Evolutionary conservation across 2,329 filamentous ascomycete genomes (phyloP), one percentile per base, ranked within the genome.

Genomic region (Botrytis pseudocinerea): DNA sequence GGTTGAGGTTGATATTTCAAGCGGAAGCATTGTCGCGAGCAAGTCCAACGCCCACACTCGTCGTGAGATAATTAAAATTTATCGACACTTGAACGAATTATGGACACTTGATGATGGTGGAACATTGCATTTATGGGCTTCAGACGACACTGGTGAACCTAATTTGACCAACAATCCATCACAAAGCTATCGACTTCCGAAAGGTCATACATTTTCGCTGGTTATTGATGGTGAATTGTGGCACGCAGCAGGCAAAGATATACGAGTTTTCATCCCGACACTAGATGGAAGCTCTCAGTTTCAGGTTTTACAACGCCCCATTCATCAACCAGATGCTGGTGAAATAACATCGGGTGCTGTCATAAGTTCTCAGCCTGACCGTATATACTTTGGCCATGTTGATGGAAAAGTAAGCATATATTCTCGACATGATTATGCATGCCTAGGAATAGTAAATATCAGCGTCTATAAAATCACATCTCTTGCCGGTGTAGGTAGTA

Each of bases 331-430:
- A 25, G 90, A 90, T 72, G 91, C 92, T 16, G 95, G 95, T 22
- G 95, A 98, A 75, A 90, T 99, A 22, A 97, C 93, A 1, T 93
- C 93, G 0, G 95, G 94, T 8, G 89, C 95, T 3, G 87, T 91
- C 70, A 86, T 97, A 46, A 91, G 89, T 69, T 90, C 91, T 38
- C 89, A 95, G 63, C 90, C 92, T 0, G 92, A 93, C 72, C 90
- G 91, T 75, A 91, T 97, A 1, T 97, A 94, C 81, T 92, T 99
- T 77, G 96, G 96, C 1, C 96, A 99, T 80, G 90, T 89, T 20
- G 96, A 99, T 81, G 96, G 96, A 65, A 98, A 98, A 81, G 90
- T 99, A 72, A 96, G 93, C 74, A 90, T 98, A n/a, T 98, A 97
- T 82, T 95, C 93, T 3, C 77, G 77, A 20, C 89, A 89, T 38